Evolutionary conservation across 2,329 filamentous ascomycete genomes (phyloP).

Genomic region (Microdochium trichocladiopsis): DNA sequence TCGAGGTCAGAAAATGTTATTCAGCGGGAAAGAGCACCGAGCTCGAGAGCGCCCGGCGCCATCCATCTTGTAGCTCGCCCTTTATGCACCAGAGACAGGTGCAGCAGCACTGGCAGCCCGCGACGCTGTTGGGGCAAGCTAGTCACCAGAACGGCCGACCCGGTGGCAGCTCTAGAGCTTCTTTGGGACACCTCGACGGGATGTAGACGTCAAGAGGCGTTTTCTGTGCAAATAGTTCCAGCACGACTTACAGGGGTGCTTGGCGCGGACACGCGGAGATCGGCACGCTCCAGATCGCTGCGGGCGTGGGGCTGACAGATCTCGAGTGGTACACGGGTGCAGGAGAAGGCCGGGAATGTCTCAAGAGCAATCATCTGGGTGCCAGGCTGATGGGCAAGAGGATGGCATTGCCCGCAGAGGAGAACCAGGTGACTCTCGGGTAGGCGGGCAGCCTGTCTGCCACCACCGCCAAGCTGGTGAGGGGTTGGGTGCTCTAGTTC

Average conservation of each 20-base stretch:
- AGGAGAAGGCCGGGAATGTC: no score
- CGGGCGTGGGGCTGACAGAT: neutral
- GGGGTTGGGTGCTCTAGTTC: no score
- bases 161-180: neutral
- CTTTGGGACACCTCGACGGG: neutral
- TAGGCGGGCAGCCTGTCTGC: no score
- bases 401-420: no score
- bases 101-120: neutral
- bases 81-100: no score
- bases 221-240: neutral
- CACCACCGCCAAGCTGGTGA: no score
- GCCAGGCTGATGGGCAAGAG: no score
- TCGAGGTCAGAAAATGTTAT: neutral
- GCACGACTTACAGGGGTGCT: neutral
- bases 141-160: neutral
- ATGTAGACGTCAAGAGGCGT: conserved; percentile 1
- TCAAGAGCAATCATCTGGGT: no score
- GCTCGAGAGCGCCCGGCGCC: no score
- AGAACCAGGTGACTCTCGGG: no score
- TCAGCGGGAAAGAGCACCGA: neutral
- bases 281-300: neutral
- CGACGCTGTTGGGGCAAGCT: no score
- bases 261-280: neutral
- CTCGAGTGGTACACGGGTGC: neutral
- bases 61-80: neutral